Percentiles rank a stretch among this genome's conserved stretches.
These are phyloP conservation scores for Wickerhamiella kurtzmanii DNA, from an alignment of 805 yeast species.

Conservation along the genomic window DNA sequence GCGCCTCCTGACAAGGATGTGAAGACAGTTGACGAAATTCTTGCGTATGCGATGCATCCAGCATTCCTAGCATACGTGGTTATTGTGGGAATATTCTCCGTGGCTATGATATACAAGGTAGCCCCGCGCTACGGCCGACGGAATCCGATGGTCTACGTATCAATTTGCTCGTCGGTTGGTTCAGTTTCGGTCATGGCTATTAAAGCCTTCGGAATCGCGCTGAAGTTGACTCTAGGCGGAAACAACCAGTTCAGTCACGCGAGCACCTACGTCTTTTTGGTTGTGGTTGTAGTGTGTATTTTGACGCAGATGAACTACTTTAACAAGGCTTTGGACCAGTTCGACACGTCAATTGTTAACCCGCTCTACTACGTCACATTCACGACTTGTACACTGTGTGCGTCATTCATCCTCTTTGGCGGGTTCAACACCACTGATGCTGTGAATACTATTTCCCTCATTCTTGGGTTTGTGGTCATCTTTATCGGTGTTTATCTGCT, in stretches of 20 bases:
- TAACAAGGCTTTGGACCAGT: conserved; percentile 85
- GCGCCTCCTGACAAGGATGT: conserved; percentile 93
- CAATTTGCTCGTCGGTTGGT: conserved; percentile 83
- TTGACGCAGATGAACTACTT: conserved; percentile 86
- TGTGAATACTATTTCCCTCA: conserved; percentile 64
- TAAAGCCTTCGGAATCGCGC: conserved; percentile 86
- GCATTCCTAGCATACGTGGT: conserved; percentile 52
- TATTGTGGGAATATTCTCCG: conserved; percentile 50
- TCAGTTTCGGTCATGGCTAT: conserved; percentile 83
- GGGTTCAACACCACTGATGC: conserved; percentile 78
- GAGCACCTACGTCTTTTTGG: conserved; percentile 68
- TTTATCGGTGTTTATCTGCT: conserved; percentile 77
- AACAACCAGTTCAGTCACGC: conserved; percentile 78
- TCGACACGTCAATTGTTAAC: conserved; percentile 83
- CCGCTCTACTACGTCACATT: conserved; percentile 84
- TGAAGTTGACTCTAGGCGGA: conserved; percentile 71
- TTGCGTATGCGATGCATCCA: conserved; percentile 66
- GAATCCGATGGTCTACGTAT: conserved; percentile 79
- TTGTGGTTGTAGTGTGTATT: conserved; percentile 69
- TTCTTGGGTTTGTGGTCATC: conserved; percentile 75
- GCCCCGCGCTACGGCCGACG: conserved; percentile 69
- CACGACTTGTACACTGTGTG: conserved; percentile 74
- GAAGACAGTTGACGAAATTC: conserved; percentile 74
- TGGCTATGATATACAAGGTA: conserved; percentile 67
- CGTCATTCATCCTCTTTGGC: conserved; percentile 72